These are phyloP conservation scores for Solanum pennellii DNA, from an alignment of 257 asterid genomes.

Conservation along the genomic window DNA sequence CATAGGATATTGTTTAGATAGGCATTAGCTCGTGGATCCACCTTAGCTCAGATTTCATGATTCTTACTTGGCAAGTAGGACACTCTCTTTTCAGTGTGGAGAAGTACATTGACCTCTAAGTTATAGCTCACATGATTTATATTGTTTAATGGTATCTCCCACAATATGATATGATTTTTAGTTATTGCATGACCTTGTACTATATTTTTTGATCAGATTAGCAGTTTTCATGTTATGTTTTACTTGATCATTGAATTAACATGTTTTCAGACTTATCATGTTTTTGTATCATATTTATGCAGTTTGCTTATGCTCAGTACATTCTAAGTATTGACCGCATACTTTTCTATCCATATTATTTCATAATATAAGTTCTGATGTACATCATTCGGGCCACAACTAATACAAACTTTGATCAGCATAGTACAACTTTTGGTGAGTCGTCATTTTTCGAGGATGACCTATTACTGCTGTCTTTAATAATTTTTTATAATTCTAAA, in stretches of 20 bases:
- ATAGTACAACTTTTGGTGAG: neutral
- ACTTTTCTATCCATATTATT: neutral
- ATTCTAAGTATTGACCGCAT: neutral
- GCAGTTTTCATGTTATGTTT: neutral
- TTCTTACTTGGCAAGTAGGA: neutral
- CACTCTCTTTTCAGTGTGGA: neutral
- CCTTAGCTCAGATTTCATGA: neutral
- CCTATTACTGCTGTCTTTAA: neutral
- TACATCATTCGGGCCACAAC: neutral
- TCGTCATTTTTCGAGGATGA: neutral
- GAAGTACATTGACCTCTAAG: neutral
- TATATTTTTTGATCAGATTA: neutral
- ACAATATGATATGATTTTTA: neutral
- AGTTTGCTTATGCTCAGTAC: neutral
- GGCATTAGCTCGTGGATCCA: neutral
- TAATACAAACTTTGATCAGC: neutral
- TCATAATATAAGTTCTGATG: no score
- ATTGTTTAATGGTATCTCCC: neutral
- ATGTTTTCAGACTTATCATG: neutral
- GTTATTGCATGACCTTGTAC: neutral
- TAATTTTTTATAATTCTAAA: no score
- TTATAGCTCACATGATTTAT: neutral
- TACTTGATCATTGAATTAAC: neutral
- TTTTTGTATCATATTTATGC: neutral
- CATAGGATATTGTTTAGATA: neutral